These are phyloP conservation scores for Candida stauntonica DNA, from an alignment of 805 yeast species.

Conservation along the genomic window DNA sequence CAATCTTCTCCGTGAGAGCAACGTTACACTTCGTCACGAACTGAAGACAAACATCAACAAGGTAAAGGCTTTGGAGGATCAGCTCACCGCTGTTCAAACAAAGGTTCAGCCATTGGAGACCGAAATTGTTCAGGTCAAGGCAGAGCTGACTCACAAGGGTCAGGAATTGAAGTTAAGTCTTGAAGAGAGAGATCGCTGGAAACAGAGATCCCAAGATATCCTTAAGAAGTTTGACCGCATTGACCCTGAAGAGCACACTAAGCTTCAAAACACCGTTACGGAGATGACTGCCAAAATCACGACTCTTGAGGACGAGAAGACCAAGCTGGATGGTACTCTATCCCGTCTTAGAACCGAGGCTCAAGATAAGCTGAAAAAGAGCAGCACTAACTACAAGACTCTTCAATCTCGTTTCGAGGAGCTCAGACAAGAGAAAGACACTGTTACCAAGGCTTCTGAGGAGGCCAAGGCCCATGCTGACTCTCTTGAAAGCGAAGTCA, in stretches of 20 bases:
- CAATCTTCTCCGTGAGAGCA: slow-evolving; percentile 64
- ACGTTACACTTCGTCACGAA: slow-evolving; percentile 56
- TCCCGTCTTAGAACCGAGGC: slow-evolving; percentile 23
- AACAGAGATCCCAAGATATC: slow-evolving; percentile 45
- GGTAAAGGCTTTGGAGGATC: slow-evolving; percentile 37
- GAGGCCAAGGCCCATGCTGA: slow-evolving; percentile 2
- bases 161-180: slow-evolving; percentile 42
- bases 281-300: slow-evolving; percentile 21
- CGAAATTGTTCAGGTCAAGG: slow-evolving; percentile 33
- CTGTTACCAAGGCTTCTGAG: slow-evolving; percentile 9
- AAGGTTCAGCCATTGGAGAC: slow-evolving; percentile 44
- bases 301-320: slow-evolving; percentile 18
- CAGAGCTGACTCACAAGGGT: slow-evolving; percentile 44
- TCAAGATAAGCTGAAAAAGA: slow-evolving; percentile 26
- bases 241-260: slow-evolving; percentile 43
- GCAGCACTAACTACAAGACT: slow-evolving; percentile 22
- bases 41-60: slow-evolving; percentile 29
- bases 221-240: slow-evolving; percentile 41
- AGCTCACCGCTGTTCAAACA: slow-evolving; percentile 29
- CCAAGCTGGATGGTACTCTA: slow-evolving; percentile 23
- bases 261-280: slow-evolving; percentile 30
- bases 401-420: slow-evolving; percentile 18
- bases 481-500: not conserved
- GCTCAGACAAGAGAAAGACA: slow-evolving; percentile 13
- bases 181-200: slow-evolving; percentile 60